Evolutionary conservation across 805 yeast genomes (phyloP).

Genomic region (Schwanniomyces vanrijiae): DNA sequence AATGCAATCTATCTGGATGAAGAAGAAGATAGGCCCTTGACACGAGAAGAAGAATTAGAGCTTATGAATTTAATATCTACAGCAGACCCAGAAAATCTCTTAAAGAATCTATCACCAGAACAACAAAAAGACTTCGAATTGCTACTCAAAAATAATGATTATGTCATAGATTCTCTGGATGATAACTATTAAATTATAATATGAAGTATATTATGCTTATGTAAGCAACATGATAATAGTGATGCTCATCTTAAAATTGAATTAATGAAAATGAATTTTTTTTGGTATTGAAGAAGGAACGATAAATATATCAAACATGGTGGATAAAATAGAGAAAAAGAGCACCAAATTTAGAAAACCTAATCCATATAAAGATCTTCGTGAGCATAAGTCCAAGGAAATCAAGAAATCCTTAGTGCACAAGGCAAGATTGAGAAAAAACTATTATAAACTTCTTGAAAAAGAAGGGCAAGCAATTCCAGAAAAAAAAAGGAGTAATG

Average conservation of each 20-base stretch:
- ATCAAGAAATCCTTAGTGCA: constrained; percentile 77
- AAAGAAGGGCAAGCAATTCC: constrained; percentile 52
- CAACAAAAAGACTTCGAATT: constrained; percentile 4
- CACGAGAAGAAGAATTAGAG: constrained; percentile 3
- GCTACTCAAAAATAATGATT: constrained; percentile 1
- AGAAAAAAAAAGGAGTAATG: constrained; percentile 12
- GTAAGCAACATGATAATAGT: background rate
- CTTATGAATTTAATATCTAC: background rate
- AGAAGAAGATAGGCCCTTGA: constrained; percentile 6
- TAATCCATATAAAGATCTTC: constrained; percentile 32
- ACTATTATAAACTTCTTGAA: constrained; percentile 75
- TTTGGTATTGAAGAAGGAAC: no score
- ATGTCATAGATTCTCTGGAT: background rate
- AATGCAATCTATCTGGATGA: background rate
- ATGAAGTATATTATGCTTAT: constrained; percentile 2
- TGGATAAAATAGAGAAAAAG: background rate
- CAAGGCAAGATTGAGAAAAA: constrained; percentile 76
- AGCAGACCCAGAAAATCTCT: constrained; percentile 1
- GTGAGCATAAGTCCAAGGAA: constrained; percentile 52
- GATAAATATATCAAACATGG: background rate
- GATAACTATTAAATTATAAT: background rate
- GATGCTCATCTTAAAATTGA: constrained; percentile 12
- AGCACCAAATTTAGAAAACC: constrained; percentile 16
- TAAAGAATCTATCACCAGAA: constrained; percentile 4
- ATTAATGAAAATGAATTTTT: background rate